Evolutionary conservation across 2,329 filamentous ascomycete species (phyloP).

Genomic region (Cyphellophora europaea): DNA sequence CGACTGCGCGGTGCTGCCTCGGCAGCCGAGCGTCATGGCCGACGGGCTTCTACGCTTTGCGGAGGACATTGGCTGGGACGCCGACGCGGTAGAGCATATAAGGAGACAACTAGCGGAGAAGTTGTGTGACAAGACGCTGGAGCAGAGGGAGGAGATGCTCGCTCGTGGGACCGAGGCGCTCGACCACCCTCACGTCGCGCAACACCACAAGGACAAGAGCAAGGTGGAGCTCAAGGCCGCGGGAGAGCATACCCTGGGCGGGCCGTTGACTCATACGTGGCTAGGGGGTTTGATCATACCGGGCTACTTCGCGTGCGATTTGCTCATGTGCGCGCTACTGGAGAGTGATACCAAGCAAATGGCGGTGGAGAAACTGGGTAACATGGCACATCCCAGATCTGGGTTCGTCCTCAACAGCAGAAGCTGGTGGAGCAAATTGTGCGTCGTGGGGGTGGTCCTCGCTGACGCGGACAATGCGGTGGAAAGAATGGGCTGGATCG

Average conservation of each 20-base stretch:
- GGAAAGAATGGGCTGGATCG: constrained; percentile 49
- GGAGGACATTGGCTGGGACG: constrained; percentile 19
- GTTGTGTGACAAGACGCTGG: constrained; percentile 10
- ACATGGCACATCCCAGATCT: constrained; percentile 35
- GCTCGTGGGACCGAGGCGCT: constrained; percentile 7
- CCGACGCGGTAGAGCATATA: constrained; percentile 11
- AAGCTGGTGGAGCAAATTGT: constrained; percentile 50
- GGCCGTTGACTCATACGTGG: constrained; percentile 48
- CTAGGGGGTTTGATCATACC: constrained; percentile 46
- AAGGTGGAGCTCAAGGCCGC: constrained; percentile 12
- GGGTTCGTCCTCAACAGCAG: constrained; percentile 40
- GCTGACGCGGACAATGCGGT: constrained; percentile 33
- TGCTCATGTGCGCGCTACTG: constrained; percentile 46
- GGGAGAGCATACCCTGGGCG: constrained; percentile 27
- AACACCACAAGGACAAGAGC: constrained; percentile 2
- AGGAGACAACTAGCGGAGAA: constrained; percentile 13
- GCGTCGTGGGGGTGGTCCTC: constrained; percentile 45
- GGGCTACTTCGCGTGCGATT: constrained; percentile 42
- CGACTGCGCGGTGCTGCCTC: constrained; percentile 13
- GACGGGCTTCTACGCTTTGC: constrained; percentile 21
- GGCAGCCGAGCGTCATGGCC: constrained; percentile 14
- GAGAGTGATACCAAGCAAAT: constrained; percentile 40
- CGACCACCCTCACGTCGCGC: not conserved
- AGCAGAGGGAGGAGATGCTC: constrained; percentile 11
- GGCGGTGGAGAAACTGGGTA: constrained; percentile 39